Evolutionary conservation across 192 early-diverging fungal genomes (phyloP).

Genomic region (Lunasporangiospora selenospora): DNA sequence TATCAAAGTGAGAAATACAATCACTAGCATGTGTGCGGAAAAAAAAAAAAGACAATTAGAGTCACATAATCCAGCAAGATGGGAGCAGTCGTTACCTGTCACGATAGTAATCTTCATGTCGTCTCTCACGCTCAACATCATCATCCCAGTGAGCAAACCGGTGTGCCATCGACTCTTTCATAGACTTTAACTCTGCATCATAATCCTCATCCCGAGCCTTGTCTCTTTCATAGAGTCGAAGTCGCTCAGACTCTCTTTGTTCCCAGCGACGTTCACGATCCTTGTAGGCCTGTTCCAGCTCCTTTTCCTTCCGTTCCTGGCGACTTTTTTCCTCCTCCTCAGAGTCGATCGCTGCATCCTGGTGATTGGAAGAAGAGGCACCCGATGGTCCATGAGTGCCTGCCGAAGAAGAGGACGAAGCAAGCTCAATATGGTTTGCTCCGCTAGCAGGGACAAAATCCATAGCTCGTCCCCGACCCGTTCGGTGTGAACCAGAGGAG

Average conservation of each 20-base stretch:
- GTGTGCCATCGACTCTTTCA: constrained; percentile 35
- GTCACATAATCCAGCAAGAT: too few species aligned
- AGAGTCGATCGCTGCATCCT: constrained; percentile 31
- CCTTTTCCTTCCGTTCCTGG: constrained; percentile 35
- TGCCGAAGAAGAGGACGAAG: constrained; percentile 57
- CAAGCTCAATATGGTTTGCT: constrained; percentile 52
- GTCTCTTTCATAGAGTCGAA: constrained; percentile 57
- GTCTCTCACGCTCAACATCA: constrained; percentile 65
- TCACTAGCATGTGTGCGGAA: neutral
- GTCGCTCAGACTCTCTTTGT: constrained; percentile 55
- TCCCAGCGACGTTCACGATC: constrained; percentile 73
- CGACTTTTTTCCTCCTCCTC: constrained; percentile 38
- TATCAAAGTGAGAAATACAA: neutral
- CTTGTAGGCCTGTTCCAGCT: constrained; percentile 24
- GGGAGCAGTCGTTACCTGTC: constrained; percentile 71
- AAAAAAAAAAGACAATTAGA: constrained; percentile 3
- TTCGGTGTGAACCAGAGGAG: constrained; percentile 7
- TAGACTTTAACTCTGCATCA: constrained; percentile 36
- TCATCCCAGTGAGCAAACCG: constrained; percentile 75
- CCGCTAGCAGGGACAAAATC: constrained; percentile 58
- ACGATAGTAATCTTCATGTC: constrained; percentile 77
- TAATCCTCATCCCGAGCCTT: constrained; percentile 51
- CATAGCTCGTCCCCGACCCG: constrained; percentile 32
- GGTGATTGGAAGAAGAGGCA: constrained; percentile 40
- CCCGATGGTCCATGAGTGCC: constrained; percentile 45